phyloP scores from a whole-genome alignment of 495 filamentous ascomycete genomes.

The Saxophila tyrrhenica region DNA sequence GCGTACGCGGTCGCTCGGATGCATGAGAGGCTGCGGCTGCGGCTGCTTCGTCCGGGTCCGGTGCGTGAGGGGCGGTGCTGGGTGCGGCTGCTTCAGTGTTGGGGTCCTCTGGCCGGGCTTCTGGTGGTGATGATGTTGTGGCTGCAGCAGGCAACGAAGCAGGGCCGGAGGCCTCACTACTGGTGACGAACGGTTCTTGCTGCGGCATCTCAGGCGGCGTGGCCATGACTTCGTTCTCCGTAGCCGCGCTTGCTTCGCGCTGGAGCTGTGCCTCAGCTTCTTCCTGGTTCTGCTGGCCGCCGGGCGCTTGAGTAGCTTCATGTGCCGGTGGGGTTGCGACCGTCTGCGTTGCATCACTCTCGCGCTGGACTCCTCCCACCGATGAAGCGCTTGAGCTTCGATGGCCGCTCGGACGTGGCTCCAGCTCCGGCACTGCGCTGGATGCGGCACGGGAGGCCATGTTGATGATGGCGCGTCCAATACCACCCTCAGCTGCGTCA shows the following conservation, averaged over 20 bases:
- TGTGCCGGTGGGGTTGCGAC: conserved; percentile 41
- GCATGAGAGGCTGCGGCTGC: no score
- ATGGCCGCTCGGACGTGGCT: neutral
- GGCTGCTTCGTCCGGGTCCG: no score
- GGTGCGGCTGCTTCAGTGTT: no score
- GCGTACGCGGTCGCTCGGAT: neutral
- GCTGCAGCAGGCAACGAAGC: no score
- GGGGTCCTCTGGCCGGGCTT: no score
- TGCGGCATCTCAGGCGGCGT: neutral
- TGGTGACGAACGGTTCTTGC: no score
- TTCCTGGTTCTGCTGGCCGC: conserved; percentile 22
- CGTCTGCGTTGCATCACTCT: neutral
- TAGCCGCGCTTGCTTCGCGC: conserved; percentile 39
- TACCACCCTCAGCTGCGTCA: neutral
- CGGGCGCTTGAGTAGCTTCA: conserved; percentile 51
- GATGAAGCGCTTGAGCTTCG: neutral
- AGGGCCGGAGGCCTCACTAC: no score
- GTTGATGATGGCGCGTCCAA: neutral
- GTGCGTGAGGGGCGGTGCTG: no score
- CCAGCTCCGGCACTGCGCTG: neutral
- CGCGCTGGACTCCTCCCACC: neutral
- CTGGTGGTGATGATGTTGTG: no score
- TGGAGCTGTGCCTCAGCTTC: conserved; percentile 89
- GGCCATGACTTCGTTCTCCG: neutral
- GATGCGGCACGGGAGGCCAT: neutral